Conservation (phyloP, 1,284 basidiomycete species). For the Apiotrichum gracile region DNA sequence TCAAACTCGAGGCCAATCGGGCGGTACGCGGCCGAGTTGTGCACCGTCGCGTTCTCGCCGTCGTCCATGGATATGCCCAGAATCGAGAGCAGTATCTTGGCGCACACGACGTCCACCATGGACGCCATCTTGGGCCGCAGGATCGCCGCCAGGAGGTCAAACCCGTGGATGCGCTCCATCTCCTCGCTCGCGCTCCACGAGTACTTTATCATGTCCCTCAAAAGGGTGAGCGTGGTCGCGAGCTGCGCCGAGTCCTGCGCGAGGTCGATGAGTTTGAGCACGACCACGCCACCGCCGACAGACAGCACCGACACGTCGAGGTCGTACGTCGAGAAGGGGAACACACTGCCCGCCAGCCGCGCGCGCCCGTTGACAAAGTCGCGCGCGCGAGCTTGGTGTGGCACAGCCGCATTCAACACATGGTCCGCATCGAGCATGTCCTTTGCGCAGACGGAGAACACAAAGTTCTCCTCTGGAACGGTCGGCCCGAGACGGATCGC, state of each 20-base stretch:
- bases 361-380: slow-evolving; percentile 33
- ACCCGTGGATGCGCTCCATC: slow-evolving; percentile 78
- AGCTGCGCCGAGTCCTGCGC: slow-evolving; percentile 69
- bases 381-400: slow-evolving; percentile 28
- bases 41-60: slow-evolving; percentile 77
- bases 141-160: slow-evolving; percentile 74
- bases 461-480: slow-evolving; percentile 40
- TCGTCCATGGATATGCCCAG: slow-evolving; percentile 72
- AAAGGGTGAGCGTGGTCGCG: slow-evolving; percentile 62
- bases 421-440: slow-evolving; percentile 23
- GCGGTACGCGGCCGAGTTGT: slow-evolving; percentile 74
- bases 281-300: slow-evolving; percentile 72
- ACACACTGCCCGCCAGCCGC: slow-evolving; percentile 56
- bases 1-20: slow-evolving; percentile 82
- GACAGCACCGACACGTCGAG: slow-evolving; percentile 75
- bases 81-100: slow-evolving; percentile 74
- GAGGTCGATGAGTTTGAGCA: slow-evolving; percentile 71
- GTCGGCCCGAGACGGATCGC: slow-evolving; percentile 41
- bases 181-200: slow-evolving; percentile 91
- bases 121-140: slow-evolving; percentile 63
- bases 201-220: slow-evolving; percentile 69
- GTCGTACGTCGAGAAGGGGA: slow-evolving; percentile 57
- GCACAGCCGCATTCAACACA: slow-evolving; percentile 37
- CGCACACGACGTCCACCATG: slow-evolving; percentile 69
- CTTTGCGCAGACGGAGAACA: slow-evolving; percentile 38